Evolutionary conservation across 2,329 filamentous ascomycete species (phyloP).

Genomic region (Penicillium sp.): DNA sequence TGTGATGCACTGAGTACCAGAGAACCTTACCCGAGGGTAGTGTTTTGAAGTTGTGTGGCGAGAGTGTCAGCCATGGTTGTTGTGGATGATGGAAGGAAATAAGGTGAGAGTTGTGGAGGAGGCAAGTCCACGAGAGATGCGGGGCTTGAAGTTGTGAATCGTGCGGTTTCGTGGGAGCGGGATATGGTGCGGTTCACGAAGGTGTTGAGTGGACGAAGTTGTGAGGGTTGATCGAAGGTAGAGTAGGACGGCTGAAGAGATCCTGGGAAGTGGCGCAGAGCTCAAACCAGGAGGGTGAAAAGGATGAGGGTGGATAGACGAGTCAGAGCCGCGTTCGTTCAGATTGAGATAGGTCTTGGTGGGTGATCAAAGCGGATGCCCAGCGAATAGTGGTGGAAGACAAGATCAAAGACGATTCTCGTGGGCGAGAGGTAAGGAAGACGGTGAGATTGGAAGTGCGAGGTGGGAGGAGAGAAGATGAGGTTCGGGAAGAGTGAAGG

Average conservation of each 20-base stretch:
- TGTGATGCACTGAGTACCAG: constrained; percentile 1
- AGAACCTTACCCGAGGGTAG: constrained; percentile 50
- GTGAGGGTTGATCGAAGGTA: neutral
- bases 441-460: constrained; percentile 2
- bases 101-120: constrained; percentile 7
- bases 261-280: neutral
- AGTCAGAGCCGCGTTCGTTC: constrained; percentile 3
- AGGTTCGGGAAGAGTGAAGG: constrained; percentile 17
- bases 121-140: constrained; percentile 4
- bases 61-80: constrained; percentile 52
- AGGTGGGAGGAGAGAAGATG: neutral
- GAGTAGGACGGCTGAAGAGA: neutral
- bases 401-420: constrained; percentile 8
- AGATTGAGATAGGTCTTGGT: constrained; percentile 12
- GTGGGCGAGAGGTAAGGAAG: constrained; percentile 2
- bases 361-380: constrained; percentile 12
- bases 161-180: neutral
- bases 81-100: constrained; percentile 19
- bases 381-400: constrained; percentile 9
- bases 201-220: neutral
- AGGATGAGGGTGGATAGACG: neutral
- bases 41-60: constrained; percentile 53
- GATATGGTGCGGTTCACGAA: neutral
- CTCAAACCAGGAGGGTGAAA: neutral
- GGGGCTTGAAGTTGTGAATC: neutral